Percentiles rank a stretch among this genome's conserved stretches.
Evolutionary conservation across 2,329 filamentous ascomycete genomes (phyloP).

Genomic region (Onygenales sp.): DNA sequence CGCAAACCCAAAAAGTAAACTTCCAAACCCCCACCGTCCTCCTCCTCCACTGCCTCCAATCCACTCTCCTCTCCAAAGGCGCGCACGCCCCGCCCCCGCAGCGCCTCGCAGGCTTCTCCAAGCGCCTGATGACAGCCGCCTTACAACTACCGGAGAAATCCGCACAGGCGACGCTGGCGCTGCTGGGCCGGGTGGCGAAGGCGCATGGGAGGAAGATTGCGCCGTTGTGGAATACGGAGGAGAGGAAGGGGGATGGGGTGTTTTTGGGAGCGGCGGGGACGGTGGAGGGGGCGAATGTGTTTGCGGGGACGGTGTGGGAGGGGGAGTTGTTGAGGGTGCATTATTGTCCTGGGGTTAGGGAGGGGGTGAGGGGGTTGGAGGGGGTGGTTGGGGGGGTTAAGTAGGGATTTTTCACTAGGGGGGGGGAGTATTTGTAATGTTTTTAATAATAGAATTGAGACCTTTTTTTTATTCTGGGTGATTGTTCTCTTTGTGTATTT

Average conservation of each 20-base stretch:
- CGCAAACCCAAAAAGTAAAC: constrained; percentile 62
- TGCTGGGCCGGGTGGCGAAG: constrained; percentile 69
- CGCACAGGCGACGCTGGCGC: constrained; percentile 64
- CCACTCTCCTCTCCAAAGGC: constrained; percentile 68
- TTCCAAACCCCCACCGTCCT: constrained; percentile 91
- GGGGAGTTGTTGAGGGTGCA: constrained; percentile 77
- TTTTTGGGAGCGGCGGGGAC: constrained; percentile 66
- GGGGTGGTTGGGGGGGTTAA: constrained; percentile 45
- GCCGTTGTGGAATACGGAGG: constrained; percentile 89
- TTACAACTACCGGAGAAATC: constrained; percentile 90
- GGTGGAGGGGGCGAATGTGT: constrained; percentile 81
- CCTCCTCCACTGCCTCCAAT: constrained; percentile 74
- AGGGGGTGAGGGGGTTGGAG: constrained; percentile 61
- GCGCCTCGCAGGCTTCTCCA: constrained; percentile 83
- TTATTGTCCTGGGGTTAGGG: constrained; percentile 77
- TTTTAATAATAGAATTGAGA: not conserved
- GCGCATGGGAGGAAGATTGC: constrained; percentile 73
- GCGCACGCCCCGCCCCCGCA: constrained; percentile 68
- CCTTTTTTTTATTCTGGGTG: not conserved
- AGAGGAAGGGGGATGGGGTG: constrained; percentile 79
- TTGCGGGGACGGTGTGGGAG: constrained; percentile 86
- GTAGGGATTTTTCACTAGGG: constrained; percentile 9
- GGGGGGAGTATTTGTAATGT: not conserved
- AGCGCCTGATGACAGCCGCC: constrained; percentile 73
- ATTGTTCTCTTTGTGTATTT: no score